A percentile compares a stretch with the other conserved stretches of the same genome.
These are phyloP conservation scores for Serendipita indica DNA, from an alignment of 768 basidiomycete genomes.

Conservation along the genomic window DNA sequence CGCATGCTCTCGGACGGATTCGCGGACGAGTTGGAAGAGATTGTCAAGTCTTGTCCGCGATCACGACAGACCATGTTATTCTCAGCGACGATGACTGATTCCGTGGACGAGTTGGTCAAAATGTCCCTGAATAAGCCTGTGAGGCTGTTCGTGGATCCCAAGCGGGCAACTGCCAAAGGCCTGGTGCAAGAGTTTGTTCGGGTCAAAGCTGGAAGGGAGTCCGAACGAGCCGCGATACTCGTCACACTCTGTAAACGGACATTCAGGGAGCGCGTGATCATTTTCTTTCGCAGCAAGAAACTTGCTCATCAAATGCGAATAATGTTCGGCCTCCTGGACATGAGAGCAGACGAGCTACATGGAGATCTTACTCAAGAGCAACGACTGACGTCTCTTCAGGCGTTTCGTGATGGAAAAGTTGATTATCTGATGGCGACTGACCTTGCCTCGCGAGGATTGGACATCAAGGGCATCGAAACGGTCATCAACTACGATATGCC, in stretches of 20 bases:
- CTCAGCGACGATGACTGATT: slow-evolving; percentile 97
- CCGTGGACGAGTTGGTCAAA: slow-evolving; percentile 81
- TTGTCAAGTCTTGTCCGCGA: slow-evolving; percentile 74
- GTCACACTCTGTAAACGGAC: slow-evolving; percentile 75
- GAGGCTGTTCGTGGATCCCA: slow-evolving; percentile 89
- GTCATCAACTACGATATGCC: slow-evolving; percentile 99
- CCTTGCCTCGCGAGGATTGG: slow-evolving; percentile 84
- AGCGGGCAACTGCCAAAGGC: slow-evolving; percentile 69
- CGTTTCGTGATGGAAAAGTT: slow-evolving; percentile 76
- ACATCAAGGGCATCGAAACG: slow-evolving; percentile 94
- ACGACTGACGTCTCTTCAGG: slow-evolving; percentile 74
- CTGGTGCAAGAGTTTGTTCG: slow-evolving; percentile 92
- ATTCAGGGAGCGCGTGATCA: slow-evolving; percentile 69
- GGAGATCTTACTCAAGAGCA: slow-evolving; percentile 95
- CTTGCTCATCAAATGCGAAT: slow-evolving; percentile 94
- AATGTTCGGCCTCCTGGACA: slow-evolving; percentile 73
- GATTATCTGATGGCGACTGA: slow-evolving; percentile 95
- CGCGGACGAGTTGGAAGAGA: slow-evolving; percentile 85
- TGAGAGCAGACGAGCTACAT: slow-evolving; percentile 86
- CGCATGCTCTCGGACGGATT: slow-evolving; percentile 95
- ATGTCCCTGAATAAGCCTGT: slow-evolving; percentile 90
- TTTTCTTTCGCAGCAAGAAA: slow-evolving; percentile 94
- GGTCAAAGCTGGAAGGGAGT: slow-evolving; percentile 65
- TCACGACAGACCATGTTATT: slow-evolving; percentile 97
- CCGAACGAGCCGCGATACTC: slow-evolving; percentile 61